Base-by-base conservation (phyloP, 768 basidiomycete genomes). In the Amanita fuliginea region DNA sequence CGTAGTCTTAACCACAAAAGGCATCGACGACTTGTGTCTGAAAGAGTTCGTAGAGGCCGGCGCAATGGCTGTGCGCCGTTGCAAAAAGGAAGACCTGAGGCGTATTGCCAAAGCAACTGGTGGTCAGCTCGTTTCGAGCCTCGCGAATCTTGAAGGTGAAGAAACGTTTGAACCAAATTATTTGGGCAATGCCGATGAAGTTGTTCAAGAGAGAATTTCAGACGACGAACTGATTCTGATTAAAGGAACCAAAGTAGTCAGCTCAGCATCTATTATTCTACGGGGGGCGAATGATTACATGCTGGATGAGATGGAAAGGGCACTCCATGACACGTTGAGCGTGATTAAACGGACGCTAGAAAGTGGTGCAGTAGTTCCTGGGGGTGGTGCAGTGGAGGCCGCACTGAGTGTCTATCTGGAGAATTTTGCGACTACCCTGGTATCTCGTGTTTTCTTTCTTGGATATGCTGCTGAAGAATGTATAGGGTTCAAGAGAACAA, bases 31-130 rank as follows among this genome's bases (percentile, higher is more conserved):
- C 62, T 74, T 98, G 14, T 97, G 93, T 64, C 70, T 98, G 57
- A 99, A 99, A 64, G 96, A 98, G 68, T 99, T 98, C 58, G 89
- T 98, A 42, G 96, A 99, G 67, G 94, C 93, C 16, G 96, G 96
- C 35, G 95, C 95, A 1, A 98, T 98, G 87, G 96, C 94, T 39
- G 96, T 97, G 43, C 83, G 96, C 55, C 78, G 96, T 57, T 98
- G 96, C 70, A 82, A 86, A 64, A 99, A 99, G 67, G 96, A 99
- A 63, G 96, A 99, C 63, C 77, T 98, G 43, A 83, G 92, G 50
- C 83, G 96, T 45, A 98, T 98, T 57, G 96, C 96, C 22, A 95
- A 86, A 65, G 95, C 96, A 7, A 97, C 94, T 0, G 96, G 96
- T 21, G 96, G 93, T 7, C 90, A 89, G 21, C 74, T 98, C 35